Evolutionary conservation across 176 grass and related monocot species (phyloP), one percentile per base, ranked within the genome.

Genomic region (Aechmea fasciata): DNA sequence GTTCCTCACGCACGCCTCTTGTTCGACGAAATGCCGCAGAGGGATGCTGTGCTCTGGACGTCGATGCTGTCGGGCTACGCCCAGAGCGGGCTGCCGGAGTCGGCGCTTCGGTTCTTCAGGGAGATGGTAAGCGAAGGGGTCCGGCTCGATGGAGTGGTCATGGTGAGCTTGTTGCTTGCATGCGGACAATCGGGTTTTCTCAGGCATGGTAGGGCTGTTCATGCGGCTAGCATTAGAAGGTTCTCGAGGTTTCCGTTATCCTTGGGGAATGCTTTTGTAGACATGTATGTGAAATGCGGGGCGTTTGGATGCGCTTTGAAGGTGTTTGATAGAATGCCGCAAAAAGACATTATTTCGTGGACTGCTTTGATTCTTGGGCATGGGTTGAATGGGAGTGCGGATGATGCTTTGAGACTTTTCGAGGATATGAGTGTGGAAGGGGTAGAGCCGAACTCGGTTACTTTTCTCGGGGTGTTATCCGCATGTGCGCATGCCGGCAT

Each of bases 201-300:
- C 9, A 72, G 68, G 19, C 55, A 78, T 2, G 84, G 87, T 54
- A 87, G 73, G 69, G 80, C 76, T 12, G 82, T 87, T 13, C 87
- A 95, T 18, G 79, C 69, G 0, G 82, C 54, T 54, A 77, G 78
- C 19, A 6, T 95, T 5, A 67, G 84, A 52, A 84, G 70, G 74
- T 69, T 77, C 17, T 13, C 48, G 1, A 54, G 81, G 64, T 66
- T 84, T 3, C 73, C 81, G 0, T 72, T 87, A 22, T 69, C 67
- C 3, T 75, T 95, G 3, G 76, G 81, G 28, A 95, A 95, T 63
- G 87, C 84, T 0, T 81, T 95, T 1, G 68, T 87, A 10, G 91
- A 95, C 73, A 87, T 80, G 83, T 90, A 95, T 17, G 81, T 87
- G 17, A 95, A 95, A 68, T 90, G 86, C 2, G 90, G 86, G 2